Percentiles rank a stretch among this genome's conserved stretches.
Evolutionary conservation across 805 yeast genomes (phyloP).

Genomic region (Monosporozyma siamensis): DNA sequence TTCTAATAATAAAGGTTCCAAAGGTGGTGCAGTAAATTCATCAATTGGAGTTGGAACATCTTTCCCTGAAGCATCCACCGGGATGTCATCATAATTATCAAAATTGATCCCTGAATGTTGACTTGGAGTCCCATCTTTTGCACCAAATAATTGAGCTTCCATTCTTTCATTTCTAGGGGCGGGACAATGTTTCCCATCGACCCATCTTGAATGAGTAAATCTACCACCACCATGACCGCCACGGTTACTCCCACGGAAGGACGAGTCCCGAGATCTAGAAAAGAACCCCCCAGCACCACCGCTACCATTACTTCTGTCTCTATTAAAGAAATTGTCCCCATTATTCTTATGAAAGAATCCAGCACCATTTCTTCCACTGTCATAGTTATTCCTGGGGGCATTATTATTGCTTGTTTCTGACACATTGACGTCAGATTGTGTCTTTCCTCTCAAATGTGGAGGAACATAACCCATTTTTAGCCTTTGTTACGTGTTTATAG

Average conservation of each 20-base stretch:
- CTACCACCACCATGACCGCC: slow-evolving; percentile 36
- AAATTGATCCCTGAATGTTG: slow-evolving; percentile 95
- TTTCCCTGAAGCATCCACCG: slow-evolving; percentile 93
- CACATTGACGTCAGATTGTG: slow-evolving; percentile 1
- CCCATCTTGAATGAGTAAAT: slow-evolving; percentile 36
- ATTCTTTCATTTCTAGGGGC: slow-evolving; percentile 57
- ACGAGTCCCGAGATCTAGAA: background rate
- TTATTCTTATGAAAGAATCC: slow-evolving; percentile 22
- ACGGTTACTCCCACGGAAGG: background rate
- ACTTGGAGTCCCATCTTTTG: slow-evolving; percentile 38
- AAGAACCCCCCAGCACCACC: slow-evolving; percentile 2
- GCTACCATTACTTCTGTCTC: slow-evolving; percentile 1
- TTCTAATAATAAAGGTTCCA: slow-evolving; percentile 74
- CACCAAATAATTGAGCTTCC: slow-evolving; percentile 82
- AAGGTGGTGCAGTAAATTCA: slow-evolving; percentile 80
- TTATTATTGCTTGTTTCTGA: background rate
- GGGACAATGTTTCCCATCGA: slow-evolving; percentile 79
- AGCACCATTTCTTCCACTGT: slow-evolving; percentile 22
- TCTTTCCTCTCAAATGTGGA: slow-evolving; percentile 35
- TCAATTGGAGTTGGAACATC: slow-evolving; percentile 87
- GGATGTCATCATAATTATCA: slow-evolving; percentile 95
- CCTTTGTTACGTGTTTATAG: too few relatives aligned
- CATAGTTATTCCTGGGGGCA: slow-evolving; percentile 2
- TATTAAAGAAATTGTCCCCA: background rate
- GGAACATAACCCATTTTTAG: slow-evolving; percentile 39